Evolutionary conservation across 2,329 filamentous ascomycete species (phyloP).

Genomic region (Thermothelomyces thermophilus): DNA sequence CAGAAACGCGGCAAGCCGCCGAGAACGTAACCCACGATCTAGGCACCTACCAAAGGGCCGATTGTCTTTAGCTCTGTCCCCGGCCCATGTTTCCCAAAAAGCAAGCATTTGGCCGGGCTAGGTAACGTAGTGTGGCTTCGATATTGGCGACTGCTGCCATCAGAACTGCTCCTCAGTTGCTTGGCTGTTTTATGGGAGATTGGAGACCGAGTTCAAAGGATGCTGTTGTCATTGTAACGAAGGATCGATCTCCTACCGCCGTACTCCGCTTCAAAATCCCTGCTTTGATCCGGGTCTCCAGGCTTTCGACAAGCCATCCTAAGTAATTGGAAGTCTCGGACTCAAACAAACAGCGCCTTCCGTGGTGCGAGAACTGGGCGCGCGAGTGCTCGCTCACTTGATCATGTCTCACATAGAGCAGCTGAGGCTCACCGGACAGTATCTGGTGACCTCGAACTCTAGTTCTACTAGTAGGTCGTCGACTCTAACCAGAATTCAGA

Average conservation of each 20-base stretch:
- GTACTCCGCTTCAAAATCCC: too few species aligned
- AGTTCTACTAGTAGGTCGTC: too few species aligned
- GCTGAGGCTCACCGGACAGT: too few species aligned
- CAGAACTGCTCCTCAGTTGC: too few species aligned
- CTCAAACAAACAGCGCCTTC: too few species aligned
- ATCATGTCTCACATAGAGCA: too few species aligned
- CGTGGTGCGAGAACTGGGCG: too few species aligned
- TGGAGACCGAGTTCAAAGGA: not conserved
- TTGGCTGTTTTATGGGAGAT: not conserved
- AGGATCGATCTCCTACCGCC: not conserved
- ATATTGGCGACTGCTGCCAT: not conserved
- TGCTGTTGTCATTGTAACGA: not conserved
- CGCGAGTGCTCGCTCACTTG: not conserved
- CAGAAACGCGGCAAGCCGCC: not conserved
- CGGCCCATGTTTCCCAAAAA: conserved; percentile 1
- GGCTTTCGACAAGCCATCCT: too few species aligned
- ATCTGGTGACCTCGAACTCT: too few species aligned
- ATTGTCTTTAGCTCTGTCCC: conserved; percentile 1
- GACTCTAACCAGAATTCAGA: not conserved
- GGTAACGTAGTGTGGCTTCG: not conserved
- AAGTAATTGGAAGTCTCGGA: too few species aligned
- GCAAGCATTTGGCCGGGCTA: not conserved
- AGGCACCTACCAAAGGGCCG: conserved; percentile 11
- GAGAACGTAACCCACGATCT: not conserved
- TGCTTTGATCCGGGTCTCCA: not conserved